These are phyloP conservation scores for Solanum hybrid DNA, from an alignment of 305 asterid genomes.

Conservation along the genomic window DNA sequence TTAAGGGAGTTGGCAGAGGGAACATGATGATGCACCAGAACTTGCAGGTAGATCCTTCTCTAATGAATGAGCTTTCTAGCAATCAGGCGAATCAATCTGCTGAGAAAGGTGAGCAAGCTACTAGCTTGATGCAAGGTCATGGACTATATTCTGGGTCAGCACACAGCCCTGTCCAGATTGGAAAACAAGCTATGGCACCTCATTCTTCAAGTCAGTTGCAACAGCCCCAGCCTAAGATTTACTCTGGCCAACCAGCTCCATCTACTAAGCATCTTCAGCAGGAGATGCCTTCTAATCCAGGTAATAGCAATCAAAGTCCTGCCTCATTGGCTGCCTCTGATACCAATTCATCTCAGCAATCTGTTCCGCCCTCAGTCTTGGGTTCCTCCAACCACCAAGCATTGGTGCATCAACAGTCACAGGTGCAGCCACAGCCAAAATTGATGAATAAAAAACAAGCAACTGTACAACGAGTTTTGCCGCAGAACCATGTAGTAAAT, in stretches of 20 bases:
- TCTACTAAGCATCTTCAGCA: conserved; percentile 39
- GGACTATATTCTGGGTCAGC: conserved; percentile 35
- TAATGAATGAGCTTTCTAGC: conserved; percentile 42
- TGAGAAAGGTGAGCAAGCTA: conserved; percentile 38
- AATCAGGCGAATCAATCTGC: conserved; percentile 29
- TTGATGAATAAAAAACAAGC: conserved; percentile 34
- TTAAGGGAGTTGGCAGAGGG: conserved; percentile 68
- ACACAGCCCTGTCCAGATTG: conserved; percentile 27
- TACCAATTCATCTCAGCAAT: conserved; percentile 28
- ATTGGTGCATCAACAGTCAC: conserved; percentile 19
- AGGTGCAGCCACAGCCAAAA: conserved; percentile 32
- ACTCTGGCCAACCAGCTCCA: conserved; percentile 37
- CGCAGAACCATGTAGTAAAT: conserved; percentile 29
- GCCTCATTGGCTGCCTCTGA: conserved; percentile 28
- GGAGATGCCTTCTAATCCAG: conserved; percentile 29
- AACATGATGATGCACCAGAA: conserved; percentile 45
- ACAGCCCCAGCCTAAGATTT: conserved; percentile 42
- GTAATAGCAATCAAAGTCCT: conserved; percentile 33
- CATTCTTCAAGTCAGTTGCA: conserved; percentile 42
- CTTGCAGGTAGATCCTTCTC: conserved; percentile 32
- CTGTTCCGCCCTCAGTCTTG: conserved; percentile 26
- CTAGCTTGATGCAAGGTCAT: conserved; percentile 34
- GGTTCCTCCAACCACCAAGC: conserved; percentile 37
- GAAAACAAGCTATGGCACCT: conserved; percentile 31
- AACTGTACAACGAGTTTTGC: conserved; percentile 34